phyloP scores from a whole-genome alignment of 2,329 filamentous ascomycete species.

The Cytospora paraplurivora region DNA sequence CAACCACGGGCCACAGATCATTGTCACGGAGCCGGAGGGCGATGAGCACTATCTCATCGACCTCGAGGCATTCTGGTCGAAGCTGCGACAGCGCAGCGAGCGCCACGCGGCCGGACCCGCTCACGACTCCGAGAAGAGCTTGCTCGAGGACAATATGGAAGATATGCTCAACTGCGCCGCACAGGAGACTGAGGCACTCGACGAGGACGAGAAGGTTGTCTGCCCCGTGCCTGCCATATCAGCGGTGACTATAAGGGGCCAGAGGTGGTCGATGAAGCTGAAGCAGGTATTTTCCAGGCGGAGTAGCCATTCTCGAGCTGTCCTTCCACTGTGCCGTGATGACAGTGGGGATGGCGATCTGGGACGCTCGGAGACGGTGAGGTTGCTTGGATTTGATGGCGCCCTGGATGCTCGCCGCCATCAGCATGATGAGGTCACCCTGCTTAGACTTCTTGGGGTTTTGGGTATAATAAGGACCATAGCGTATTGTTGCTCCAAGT shows the following conservation, averaged over 20 bases:
- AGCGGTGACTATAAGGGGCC: not conserved
- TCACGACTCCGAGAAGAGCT: not conserved
- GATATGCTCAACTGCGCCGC: not conserved
- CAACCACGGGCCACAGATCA: slow-evolving; percentile 24
- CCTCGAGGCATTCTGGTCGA: not conserved
- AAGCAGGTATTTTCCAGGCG: not conserved
- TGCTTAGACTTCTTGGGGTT: not conserved
- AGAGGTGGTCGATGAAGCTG: slow-evolving; percentile 14
- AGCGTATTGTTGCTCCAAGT: slow-evolving; percentile 9
- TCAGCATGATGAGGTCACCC: not conserved
- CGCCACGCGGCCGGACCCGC: too few species aligned
- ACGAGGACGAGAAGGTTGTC: not conserved
- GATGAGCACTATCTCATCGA: slow-evolving; percentile 17
- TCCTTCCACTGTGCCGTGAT: slow-evolving; percentile 9
- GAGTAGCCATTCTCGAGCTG: not conserved
- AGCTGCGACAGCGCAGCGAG: slow-evolving; percentile 7
- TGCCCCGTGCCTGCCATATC: not conserved
- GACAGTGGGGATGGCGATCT: not conserved
- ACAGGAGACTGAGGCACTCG: not conserved
- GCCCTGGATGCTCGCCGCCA: not conserved
- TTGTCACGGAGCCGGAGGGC: slow-evolving; percentile 20
- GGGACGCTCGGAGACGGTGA: not conserved
- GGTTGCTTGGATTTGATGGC: slow-evolving; percentile 3
- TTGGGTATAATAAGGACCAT: not conserved
- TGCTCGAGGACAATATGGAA: not conserved